Conservation (phyloP, 768 basidiomycete genomes). For the Obba rivulosa region DNA sequence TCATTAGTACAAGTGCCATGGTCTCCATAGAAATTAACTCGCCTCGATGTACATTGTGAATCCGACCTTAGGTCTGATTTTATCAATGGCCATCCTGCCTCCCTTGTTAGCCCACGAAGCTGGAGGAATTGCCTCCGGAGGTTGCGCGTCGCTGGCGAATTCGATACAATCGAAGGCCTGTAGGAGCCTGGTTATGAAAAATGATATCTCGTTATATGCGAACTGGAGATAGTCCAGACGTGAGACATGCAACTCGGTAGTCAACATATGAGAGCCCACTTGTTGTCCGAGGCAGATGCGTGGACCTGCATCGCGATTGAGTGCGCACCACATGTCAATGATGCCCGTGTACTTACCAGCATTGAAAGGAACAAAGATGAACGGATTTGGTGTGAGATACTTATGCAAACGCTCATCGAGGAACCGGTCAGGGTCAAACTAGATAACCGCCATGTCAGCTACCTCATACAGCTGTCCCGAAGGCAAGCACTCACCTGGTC, state of each 20-base stretch:
- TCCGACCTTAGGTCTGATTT: constrained; percentile 45
- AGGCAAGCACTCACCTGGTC: constrained; percentile 1
- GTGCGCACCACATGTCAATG: too few species aligned
- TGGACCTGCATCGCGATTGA: constrained; percentile 27
- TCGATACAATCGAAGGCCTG: constrained; percentile 41
- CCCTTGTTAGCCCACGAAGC: constrained; percentile 26
- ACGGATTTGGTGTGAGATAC: constrained; percentile 50
- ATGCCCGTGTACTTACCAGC: constrained; percentile 4
- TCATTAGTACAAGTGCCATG: neutral
- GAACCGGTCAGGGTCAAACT: constrained; percentile 65
- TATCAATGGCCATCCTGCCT: constrained; percentile 48
- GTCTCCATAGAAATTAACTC: constrained; percentile 1
- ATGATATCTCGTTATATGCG: constrained; percentile 51
- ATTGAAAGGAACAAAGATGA: constrained; percentile 32
- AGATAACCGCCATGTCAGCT: constrained; percentile 10
- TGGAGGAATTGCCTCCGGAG: constrained; percentile 21
- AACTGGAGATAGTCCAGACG: constrained; percentile 27
- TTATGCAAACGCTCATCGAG: constrained; percentile 52
- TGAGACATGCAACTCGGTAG: neutral
- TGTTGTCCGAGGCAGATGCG: constrained; percentile 57
- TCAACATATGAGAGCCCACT: constrained; percentile 10
- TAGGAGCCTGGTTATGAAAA: constrained; percentile 46
- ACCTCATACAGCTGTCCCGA: neutral
- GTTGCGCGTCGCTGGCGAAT: constrained; percentile 34
- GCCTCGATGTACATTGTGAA: constrained; percentile 36